These are phyloP conservation scores for Thuja plicata DNA, from an alignment of 83 land plant genomes.

Conservation along the genomic window DNA sequence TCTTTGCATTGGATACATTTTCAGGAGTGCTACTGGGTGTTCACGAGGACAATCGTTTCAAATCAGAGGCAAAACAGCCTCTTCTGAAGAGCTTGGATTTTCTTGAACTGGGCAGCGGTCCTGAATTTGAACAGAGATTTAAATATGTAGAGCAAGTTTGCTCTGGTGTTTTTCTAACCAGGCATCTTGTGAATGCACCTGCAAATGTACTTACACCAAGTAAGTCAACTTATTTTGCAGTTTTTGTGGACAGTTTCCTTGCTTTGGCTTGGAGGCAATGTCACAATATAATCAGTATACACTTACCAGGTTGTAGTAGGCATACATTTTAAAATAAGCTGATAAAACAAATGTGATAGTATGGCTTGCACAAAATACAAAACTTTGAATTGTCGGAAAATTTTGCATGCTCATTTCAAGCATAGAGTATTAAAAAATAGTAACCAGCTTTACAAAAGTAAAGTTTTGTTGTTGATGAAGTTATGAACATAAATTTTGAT, in stretches of 20 bases:
- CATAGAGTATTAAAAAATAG: neutral
- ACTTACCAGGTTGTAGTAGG: neutral
- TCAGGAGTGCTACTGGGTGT: constrained; percentile 75
- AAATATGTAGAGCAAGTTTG: constrained; percentile 63
- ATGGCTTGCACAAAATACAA: neutral
- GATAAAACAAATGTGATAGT: neutral
- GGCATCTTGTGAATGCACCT: constrained; percentile 93
- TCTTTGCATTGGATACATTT: neutral
- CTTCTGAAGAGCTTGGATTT: constrained; percentile 68
- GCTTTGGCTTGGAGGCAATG: neutral
- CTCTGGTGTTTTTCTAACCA: constrained; percentile 74
- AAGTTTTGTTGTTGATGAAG: neutral
- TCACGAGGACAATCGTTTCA: constrained; percentile 84
- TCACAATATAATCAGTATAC: neutral
- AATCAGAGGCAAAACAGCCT: constrained; percentile 75
- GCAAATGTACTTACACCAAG: constrained; percentile 97
- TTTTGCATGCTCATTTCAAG: neutral
- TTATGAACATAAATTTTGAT: neutral
- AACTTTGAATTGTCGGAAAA: neutral
- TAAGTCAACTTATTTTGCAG: constrained; percentile 20
- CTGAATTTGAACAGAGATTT: constrained; percentile 59
- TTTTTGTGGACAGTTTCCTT: neutral
- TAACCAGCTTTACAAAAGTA: neutral
- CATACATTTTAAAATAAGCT: neutral
- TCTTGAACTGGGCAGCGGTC: constrained; percentile 77